Conservation (phyloP, 805 yeast species). For the Candida oleophila region DNA sequence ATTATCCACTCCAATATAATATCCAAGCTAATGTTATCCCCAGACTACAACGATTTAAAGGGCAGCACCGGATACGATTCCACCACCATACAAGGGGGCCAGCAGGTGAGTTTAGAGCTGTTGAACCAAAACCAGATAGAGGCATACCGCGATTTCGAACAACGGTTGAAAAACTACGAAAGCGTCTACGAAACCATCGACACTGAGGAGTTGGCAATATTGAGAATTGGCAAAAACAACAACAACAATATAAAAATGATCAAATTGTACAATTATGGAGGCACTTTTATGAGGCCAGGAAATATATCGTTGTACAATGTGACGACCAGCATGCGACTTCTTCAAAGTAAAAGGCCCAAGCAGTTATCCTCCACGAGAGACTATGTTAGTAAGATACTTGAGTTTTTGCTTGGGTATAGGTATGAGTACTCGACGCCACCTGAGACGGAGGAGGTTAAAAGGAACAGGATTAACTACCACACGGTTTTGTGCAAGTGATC, state of each 20-base stretch:
- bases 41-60: conserved; percentile 4
- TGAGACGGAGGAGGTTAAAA: not conserved
- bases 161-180: conserved; percentile 72
- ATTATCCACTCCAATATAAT: conserved; percentile 27
- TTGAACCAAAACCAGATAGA: not conserved
- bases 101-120: not conserved
- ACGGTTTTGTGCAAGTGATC: conserved; percentile 1
- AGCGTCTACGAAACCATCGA: conserved; percentile 81
- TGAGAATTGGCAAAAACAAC: conserved; percentile 2
- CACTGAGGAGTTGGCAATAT: conserved; percentile 52
- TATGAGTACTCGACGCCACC: conserved; percentile 6
- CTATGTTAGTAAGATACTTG: conserved; percentile 5
- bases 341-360: conserved; percentile 5
- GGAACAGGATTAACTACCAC: conserved; percentile 6
- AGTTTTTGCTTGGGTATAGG: conserved; percentile 5
- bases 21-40: conserved; percentile 19
- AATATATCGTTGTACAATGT: conserved; percentile 5
- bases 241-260: conserved; percentile 6
- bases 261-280: conserved; percentile 7
- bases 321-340: conserved; percentile 4
- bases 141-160: conserved; percentile 27
- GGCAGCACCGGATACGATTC: not conserved
- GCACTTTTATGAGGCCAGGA: conserved; percentile 5
- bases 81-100: conserved; percentile 3
- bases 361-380: conserved; percentile 5